Percentiles rank a stretch among this genome's conserved stretches.
Evolutionary conservation across 495 filamentous ascomycete genomes (phyloP).

Genomic region (Neurospora cerealis): DNA sequence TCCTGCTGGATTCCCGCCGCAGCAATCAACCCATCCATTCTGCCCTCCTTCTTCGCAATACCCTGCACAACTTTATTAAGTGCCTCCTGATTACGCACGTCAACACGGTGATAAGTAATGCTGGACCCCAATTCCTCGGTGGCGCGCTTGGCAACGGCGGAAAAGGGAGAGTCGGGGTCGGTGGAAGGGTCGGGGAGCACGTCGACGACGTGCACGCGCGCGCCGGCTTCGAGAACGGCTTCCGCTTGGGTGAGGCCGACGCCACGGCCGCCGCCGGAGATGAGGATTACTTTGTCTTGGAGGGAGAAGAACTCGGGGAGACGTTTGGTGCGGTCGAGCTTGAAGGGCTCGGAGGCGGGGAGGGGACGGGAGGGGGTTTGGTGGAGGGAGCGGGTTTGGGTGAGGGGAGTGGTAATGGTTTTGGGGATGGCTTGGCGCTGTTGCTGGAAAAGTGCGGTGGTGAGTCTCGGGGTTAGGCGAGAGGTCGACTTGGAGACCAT

Average conservation of each 20-base stretch:
- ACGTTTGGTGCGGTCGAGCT: constrained; percentile 9
- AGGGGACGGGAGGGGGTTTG: background rate
- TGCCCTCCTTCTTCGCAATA: constrained; percentile 61
- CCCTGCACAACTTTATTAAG: constrained; percentile 56
- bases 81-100: constrained; percentile 66
- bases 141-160: constrained; percentile 53
- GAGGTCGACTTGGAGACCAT: background rate
- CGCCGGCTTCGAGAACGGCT: constrained; percentile 71
- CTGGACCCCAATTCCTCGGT: constrained; percentile 54
- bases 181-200: constrained; percentile 31
- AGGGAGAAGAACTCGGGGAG: constrained; percentile 83
- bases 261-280: constrained; percentile 72
- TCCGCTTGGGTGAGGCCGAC: constrained; percentile 71
- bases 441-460: background rate
- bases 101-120: constrained; percentile 70
- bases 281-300: constrained; percentile 61
- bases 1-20: constrained; percentile 74
- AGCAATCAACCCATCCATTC: constrained; percentile 73
- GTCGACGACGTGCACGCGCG: constrained; percentile 55
- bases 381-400: constrained; percentile 4
- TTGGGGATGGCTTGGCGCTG: background rate
- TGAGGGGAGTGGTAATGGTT: background rate
- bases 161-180: constrained; percentile 36
- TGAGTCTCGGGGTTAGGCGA: background rate
- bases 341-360: background rate